Base-by-base conservation (phyloP, 2,329 filamentous ascomycete genomes). In the Penicillium vulpinum region DNA sequence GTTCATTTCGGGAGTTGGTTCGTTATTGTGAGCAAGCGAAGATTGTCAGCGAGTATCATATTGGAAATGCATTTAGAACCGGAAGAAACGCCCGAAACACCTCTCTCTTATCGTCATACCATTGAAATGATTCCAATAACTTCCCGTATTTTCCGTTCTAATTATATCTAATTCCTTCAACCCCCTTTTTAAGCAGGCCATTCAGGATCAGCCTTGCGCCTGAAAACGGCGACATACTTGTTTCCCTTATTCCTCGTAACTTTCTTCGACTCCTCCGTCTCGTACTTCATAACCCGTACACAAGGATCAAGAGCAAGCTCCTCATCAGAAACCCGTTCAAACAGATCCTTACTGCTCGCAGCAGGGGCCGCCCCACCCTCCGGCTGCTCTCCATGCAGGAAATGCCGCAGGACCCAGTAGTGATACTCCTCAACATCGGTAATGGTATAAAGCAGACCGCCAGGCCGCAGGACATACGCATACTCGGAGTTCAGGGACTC, bases 181-280 rank as follows among this genome's bases (percentile, higher is more conserved):
- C 21, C 11, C 5, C 13, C 18, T 33, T 18, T 36, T 63, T 54
- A 69, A 45, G 60, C 59, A 60, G 70, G 65, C 91, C 91, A 96
- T 18, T 84, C 81, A 8, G 91, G 92, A 78, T 96, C 88, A 70
- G 89, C 87, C 60, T 88, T 77, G 61, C 94, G 86, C 69, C 89
- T 84, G 73, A 94, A 99, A 48, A 96, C 85, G 39, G 92, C 93
- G 46, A 97, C 88, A 76, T 89, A 96, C 77, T 97, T 99, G 70
- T 86, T 85, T 0, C 94, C 94, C 40, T 90, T 86, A 76, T 97
- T 96, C 71, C 94, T 85, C 66, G 87, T 85, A 15, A 99, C 94
- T 79, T 99, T 99, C 80, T 96, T 97, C 33, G 92, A 91, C 78
- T 99, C 95, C 75, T 99, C 94, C 4, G 95, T 99, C 77, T 94